These are phyloP conservation scores for Pleurotus djamor DNA, from an alignment of 768 basidiomycete genomes.

Conservation along the genomic window DNA sequence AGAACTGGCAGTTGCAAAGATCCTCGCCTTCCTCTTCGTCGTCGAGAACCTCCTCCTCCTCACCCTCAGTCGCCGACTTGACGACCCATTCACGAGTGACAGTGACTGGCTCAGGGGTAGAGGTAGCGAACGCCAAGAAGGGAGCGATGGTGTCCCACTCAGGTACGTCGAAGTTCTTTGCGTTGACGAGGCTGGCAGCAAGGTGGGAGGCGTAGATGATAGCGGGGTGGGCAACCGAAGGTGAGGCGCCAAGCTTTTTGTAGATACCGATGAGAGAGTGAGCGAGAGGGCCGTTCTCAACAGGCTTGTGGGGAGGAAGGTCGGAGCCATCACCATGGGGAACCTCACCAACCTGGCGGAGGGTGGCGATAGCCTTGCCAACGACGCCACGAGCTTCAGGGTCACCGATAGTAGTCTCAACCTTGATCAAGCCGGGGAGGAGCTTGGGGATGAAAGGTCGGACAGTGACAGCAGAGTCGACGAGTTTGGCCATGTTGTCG, in stretches of 20 bases:
- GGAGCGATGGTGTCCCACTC: slow-evolving; percentile 85
- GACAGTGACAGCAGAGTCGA: slow-evolving; percentile 92
- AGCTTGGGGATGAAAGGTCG: slow-evolving; percentile 97
- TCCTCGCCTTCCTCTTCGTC: slow-evolving; percentile 99
- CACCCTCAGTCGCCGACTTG: slow-evolving; percentile 79
- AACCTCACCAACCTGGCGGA: slow-evolving; percentile 93
- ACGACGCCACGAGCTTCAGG: slow-evolving; percentile 96
- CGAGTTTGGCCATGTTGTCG: slow-evolving; percentile 99
- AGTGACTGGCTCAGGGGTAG: slow-evolving; percentile 62
- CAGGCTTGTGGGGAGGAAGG: slow-evolving; percentile 80
- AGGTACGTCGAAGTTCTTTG: slow-evolving; percentile 88
- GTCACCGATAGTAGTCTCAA: slow-evolving; percentile 92
- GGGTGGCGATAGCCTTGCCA: slow-evolving; percentile 89
- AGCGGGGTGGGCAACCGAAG: slow-evolving; percentile 56
- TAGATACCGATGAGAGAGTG: slow-evolving; percentile 72
- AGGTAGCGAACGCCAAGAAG: slow-evolving; percentile 66
- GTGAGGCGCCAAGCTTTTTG: slow-evolving; percentile 75
- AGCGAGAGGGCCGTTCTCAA: slow-evolving; percentile 66
- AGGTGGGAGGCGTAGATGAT: slow-evolving; percentile 73
- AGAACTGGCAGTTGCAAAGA: slow-evolving; percentile 99
- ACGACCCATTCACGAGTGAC: slow-evolving; percentile 87
- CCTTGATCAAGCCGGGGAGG: slow-evolving; percentile 93
- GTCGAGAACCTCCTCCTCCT: slow-evolving; percentile 65
- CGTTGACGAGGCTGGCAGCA: slow-evolving; percentile 83
- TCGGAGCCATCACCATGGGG: slow-evolving; percentile 89